Evolutionary conservation across 2,329 filamentous ascomycete genomes (phyloP), one percentile per base, ranked within the genome.

Genomic region (Ciborinia camelliae): DNA sequence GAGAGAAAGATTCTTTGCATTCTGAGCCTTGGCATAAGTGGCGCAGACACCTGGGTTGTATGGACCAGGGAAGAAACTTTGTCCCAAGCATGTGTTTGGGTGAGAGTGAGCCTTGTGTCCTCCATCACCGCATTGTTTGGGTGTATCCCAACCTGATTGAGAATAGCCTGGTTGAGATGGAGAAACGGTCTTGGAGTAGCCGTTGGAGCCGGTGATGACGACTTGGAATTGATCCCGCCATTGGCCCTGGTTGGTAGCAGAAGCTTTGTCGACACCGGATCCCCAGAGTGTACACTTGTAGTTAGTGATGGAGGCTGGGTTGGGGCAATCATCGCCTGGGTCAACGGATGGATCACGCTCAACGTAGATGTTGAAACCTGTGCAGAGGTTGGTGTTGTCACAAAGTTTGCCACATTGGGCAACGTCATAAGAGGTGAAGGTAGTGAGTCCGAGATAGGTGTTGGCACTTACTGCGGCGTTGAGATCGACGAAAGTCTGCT

Each of bases 171-270:
- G 63, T 48, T 53, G 55, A 3, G 45, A 41, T 15, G 58, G 51
- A 18, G 71, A 66, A 12, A 52, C 15, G 7, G 41, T 45, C 26
- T 57, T 73, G 64, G 72, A 72, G 67, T 78, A 77, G 7, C 76
- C 78, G 66, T 80, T 80, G 39, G 76, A 79, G 3, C 77, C 79
- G 23, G 78, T 75, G 51, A 79, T 77, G 53, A 77, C 74, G 41
- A 80, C 75, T 14, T 75, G 69, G 76, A 80, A 73, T n/a, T 68
- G 37, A 47, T 65, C 65, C 15, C 72, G 71, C 66, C 65, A 74
- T 65, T 77, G 72, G 43, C 75, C 76, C 20, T 51, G 54, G 69
- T 77, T 77, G 62, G 67, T 74, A 6, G 75, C 75, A n/a, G 71
- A 72, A 14, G 63, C 66, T 18, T 65, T 63, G 28, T 65, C 68